These are phyloP conservation scores for Picea sitchensis DNA, from an alignment of 75 land plant species.

Conservation along the genomic window DNA sequence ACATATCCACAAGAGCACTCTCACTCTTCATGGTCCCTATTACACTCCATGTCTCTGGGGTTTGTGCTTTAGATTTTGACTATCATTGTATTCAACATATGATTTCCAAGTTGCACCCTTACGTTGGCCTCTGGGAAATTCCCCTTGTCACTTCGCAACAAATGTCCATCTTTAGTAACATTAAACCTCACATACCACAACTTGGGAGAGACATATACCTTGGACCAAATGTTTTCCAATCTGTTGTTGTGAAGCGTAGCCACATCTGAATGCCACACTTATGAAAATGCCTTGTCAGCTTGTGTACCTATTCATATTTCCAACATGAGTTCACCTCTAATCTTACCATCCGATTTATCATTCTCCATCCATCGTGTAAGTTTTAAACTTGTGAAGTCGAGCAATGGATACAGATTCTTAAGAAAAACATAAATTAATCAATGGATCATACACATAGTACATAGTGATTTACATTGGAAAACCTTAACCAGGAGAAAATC, in stretches of 20 bases:
- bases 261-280: constrained; percentile 61
- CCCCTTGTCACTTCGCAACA: constrained; percentile 25
- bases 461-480: too few species aligned
- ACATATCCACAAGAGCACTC: too few species aligned
- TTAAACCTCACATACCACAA: constrained; percentile 49
- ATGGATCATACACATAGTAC: too few species aligned
- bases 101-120: constrained; percentile 47
- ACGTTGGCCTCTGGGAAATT: constrained; percentile 44
- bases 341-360: constrained; percentile 18
- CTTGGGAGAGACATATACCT: constrained; percentile 57
- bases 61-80: constrained; percentile 19
- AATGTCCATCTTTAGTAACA: constrained; percentile 51
- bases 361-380: constrained; percentile 24
- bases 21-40: too few species aligned
- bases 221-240: constrained; percentile 33
- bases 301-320: constrained; percentile 59
- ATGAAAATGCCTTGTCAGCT: constrained; percentile 56
- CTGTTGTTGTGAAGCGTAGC: constrained; percentile 14
- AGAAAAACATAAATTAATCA: too few species aligned
- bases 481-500: too few species aligned
- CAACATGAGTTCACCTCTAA: constrained; percentile 45
- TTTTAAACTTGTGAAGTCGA: too few species aligned
- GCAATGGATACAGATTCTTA: too few species aligned
- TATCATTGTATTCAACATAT: constrained; percentile 41
- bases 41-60: constrained; percentile 9